phyloP scores from a whole-genome alignment of 2,329 filamentous ascomycete species.

The Fusarium nodosum region DNA sequence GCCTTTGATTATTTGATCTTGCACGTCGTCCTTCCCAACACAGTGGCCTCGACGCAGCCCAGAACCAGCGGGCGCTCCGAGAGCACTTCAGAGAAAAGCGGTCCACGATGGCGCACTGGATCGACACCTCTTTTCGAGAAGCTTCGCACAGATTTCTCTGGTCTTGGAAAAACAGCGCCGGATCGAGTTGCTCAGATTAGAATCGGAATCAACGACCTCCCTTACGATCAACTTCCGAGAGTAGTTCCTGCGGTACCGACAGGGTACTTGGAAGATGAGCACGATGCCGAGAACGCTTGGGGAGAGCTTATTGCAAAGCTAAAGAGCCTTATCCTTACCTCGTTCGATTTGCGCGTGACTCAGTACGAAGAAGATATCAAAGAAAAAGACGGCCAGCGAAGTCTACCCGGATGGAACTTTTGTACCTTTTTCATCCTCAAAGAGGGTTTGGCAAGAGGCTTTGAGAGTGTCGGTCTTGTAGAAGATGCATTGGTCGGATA shows the following conservation, averaged over 20 bases:
- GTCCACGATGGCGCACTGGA: conserved; percentile 82
- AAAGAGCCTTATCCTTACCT: conserved; percentile 86
- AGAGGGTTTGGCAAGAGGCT: conserved; percentile 91
- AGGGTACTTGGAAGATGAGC: conserved; percentile 76
- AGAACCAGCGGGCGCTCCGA: conserved; percentile 71
- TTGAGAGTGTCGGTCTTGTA: conserved; percentile 95
- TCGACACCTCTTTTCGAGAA: conserved; percentile 91
- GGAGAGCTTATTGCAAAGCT: conserved; percentile 86
- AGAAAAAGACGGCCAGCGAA: conserved; percentile 89
- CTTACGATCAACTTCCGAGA: conserved; percentile 73
- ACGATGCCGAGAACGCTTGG: conserved; percentile 87
- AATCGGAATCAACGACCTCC: conserved; percentile 77
- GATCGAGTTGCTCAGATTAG: conserved; percentile 90
- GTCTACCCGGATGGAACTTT: conserved; percentile 96
- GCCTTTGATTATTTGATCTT: conserved; percentile 96
- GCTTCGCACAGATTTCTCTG: conserved; percentile 89
- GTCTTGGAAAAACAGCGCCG: conserved; percentile 73
- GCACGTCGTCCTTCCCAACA: conserved; percentile 92
- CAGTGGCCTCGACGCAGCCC: conserved; percentile 82
- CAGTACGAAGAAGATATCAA: conserved; percentile 98
- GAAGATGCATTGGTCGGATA: conserved; percentile 96
- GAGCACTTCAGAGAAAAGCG: conserved; percentile 74
- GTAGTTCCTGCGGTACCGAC: conserved; percentile 74
- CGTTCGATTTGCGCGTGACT: conserved; percentile 89
- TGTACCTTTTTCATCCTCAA: conserved; percentile 99